Evolutionary conservation across 176 grass and related monocot species (phyloP).

Genomic region (Themeda triandra): DNA sequence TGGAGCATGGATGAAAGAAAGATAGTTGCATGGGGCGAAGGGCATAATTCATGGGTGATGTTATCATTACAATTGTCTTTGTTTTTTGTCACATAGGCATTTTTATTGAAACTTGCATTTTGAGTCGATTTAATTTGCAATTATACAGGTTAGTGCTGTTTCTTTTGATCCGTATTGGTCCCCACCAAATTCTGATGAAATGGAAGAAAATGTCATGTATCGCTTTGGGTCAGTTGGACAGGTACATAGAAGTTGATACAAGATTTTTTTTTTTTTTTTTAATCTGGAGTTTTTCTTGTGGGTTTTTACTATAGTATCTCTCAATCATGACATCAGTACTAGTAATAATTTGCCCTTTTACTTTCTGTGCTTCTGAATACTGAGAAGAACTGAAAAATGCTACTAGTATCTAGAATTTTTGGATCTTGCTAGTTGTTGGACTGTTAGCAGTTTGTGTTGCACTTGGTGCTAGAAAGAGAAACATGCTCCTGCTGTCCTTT

Average conservation of each 20-base stretch:
- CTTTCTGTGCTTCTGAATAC: not conserved
- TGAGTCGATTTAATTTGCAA: conserved; percentile 22
- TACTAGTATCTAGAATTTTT: not conserved
- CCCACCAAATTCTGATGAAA: conserved; percentile 70
- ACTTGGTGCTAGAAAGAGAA: not conserved
- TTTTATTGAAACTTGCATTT: conserved; percentile 15
- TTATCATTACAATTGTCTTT: conserved; percentile 22
- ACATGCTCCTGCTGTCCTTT: not conserved
- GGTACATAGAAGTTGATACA: conserved; percentile 45
- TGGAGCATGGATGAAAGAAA: conserved; percentile 95
- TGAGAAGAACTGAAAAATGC: not conserved
- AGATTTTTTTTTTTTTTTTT: not conserved
- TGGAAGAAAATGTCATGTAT: conserved; percentile 81
- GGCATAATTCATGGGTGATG: conserved; percentile 96
- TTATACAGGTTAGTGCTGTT: conserved; percentile 82
- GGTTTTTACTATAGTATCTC: conserved; percentile 3
- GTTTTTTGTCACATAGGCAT: not conserved
- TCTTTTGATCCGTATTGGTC: conserved; percentile 95
- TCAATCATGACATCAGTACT: conserved; percentile 11
- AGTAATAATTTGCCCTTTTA: not conserved
- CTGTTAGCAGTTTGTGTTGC: not conserved
- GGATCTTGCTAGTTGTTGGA: not conserved
- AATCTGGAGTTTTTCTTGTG: not conserved
- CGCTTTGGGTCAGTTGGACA: conserved; percentile 94
- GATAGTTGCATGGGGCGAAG: conserved; percentile 94